Conservation (phyloP, 192 early-diverging fungal species). For the Rhizophagus sp. region DNA sequence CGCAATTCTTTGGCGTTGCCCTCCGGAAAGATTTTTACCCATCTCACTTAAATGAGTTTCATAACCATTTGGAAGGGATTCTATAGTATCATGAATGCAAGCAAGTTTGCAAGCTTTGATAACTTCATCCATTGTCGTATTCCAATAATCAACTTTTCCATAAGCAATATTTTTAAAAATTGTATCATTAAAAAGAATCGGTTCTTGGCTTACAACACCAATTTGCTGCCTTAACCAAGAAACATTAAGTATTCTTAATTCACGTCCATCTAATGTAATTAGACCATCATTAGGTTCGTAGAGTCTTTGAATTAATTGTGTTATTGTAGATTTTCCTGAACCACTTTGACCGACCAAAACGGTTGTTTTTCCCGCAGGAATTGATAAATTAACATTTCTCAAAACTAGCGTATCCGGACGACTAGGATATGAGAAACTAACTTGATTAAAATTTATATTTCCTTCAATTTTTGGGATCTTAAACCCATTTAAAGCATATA, state of each 20-base stretch:
- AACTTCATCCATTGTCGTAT: slow-evolving; percentile 60
- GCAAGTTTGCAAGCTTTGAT: slow-evolving; percentile 56
- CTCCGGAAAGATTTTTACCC: slow-evolving; percentile 76
- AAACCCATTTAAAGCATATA: slow-evolving; percentile 14
- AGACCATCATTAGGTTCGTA: slow-evolving; percentile 42
- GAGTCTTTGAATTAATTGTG: slow-evolving; percentile 25
- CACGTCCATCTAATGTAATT: slow-evolving; percentile 73
- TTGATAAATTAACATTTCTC: slow-evolving; percentile 5
- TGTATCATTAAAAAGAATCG: slow-evolving; percentile 80
- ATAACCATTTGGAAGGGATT: slow-evolving; percentile 55
- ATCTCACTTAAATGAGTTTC: slow-evolving; percentile 68
- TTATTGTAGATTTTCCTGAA: slow-evolving; percentile 26
- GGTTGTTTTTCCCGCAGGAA: slow-evolving; percentile 25
- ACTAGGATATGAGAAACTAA: slow-evolving; percentile 30
- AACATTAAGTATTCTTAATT: slow-evolving; percentile 79
- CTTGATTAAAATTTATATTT: slow-evolving; percentile 20
- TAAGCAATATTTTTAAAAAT: slow-evolving; percentile 83
- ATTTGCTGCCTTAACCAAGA: slow-evolving; percentile 85
- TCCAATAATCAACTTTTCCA: slow-evolving; percentile 52
- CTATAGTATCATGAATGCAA: slow-evolving; percentile 70
- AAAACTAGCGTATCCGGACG: slow-evolving; percentile 15
- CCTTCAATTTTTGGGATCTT: slow-evolving; percentile 13
- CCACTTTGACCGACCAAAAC: slow-evolving; percentile 30
- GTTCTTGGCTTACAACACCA: slow-evolving; percentile 92
- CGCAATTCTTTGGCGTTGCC: slow-evolving; percentile 79